Conservation (phyloP, 345 rosid species). For the Diplotaxis tenuifolia region DNA sequence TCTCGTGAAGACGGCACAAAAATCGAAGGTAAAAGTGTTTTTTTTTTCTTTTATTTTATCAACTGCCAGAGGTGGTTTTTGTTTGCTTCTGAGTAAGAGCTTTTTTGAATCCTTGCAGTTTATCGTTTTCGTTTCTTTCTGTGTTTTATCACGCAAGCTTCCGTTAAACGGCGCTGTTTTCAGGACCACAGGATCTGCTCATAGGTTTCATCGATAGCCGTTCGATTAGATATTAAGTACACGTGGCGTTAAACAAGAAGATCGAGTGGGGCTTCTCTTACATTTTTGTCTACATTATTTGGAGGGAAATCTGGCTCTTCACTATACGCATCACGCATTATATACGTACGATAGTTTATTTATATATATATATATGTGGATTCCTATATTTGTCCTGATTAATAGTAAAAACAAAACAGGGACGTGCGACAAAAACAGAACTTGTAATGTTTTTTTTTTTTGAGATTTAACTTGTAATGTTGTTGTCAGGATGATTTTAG, state of each 20-base stretch:
- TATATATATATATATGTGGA: no score
- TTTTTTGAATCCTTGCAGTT: conserved; percentile 5
- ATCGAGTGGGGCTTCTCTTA: neutral
- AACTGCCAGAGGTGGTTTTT: neutral
- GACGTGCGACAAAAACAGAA: no score
- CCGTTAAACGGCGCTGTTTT: neutral
- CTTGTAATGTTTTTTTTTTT: no score
- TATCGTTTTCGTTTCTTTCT: conserved; percentile 4
- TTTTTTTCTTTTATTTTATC: neutral
- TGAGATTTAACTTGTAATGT: no score
- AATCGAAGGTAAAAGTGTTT: neutral
- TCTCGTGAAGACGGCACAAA: neutral
- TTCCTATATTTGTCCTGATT: no score
- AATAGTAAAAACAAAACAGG: no score
- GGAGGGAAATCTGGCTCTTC: neutral
- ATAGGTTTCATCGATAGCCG: neutral
- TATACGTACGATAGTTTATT: no score
- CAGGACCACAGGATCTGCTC: neutral
- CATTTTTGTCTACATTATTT: neutral
- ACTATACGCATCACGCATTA: no score
- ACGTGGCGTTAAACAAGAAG: neutral
- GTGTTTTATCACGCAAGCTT: conserved; percentile 34
- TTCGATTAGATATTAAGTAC: neutral
- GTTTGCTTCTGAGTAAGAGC: conserved; percentile 8
- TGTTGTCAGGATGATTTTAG: neutral